phyloP scores from a whole-genome alignment of 2,329 filamentous ascomycete genomes.

The Pseudocercospora crystallina region DNA sequence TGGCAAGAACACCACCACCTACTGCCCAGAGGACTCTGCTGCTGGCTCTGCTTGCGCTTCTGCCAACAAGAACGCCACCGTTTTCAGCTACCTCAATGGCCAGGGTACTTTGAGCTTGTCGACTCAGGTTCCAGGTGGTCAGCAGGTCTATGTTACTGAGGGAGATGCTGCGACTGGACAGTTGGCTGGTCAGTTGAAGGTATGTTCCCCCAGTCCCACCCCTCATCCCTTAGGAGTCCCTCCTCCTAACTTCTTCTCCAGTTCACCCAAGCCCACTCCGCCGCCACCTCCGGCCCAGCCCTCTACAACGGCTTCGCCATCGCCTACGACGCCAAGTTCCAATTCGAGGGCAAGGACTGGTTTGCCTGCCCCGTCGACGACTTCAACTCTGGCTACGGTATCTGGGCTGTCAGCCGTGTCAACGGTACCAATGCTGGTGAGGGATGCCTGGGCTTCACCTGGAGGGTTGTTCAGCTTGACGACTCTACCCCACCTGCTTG shows the following conservation, averaged over 20 bases:
- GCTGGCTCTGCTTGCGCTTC: slow-evolving; percentile 12
- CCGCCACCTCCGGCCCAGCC: slow-evolving; percentile 24
- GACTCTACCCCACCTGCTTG: slow-evolving; percentile 7
- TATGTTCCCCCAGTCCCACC: too few relatives aligned
- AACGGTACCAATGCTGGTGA: slow-evolving; percentile 5
- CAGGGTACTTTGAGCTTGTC: slow-evolving; percentile 18
- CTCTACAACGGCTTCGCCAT: slow-evolving; percentile 24
- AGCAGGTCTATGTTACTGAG: slow-evolving; percentile 33
- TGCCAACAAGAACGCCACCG: slow-evolving; percentile 18
- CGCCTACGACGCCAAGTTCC: slow-evolving; percentile 11
- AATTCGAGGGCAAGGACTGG: slow-evolving; percentile 20
- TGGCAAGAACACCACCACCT: slow-evolving; percentile 30
- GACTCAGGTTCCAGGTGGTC: slow-evolving; percentile 32
- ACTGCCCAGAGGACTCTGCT: slow-evolving; percentile 28
- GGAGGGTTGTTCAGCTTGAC: slow-evolving; percentile 6
- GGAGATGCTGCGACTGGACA: slow-evolving; percentile 9
- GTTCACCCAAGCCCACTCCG: slow-evolving; percentile 33
- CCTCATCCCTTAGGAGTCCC: too few relatives aligned
- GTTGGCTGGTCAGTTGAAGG: slow-evolving; percentile 25
- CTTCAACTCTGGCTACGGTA: slow-evolving; percentile 14
- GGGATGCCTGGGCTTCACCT: slow-evolving; percentile 17
- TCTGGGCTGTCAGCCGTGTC: slow-evolving; percentile 11
- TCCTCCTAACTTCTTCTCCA: too few relatives aligned
- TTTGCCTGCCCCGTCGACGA: slow-evolving; percentile 14
- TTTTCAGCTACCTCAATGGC: slow-evolving; percentile 29